These are phyloP conservation scores for Hypomyces perniciosus DNA, from an alignment of 2,329 filamentous ascomycete genomes.

Conservation along the genomic window DNA sequence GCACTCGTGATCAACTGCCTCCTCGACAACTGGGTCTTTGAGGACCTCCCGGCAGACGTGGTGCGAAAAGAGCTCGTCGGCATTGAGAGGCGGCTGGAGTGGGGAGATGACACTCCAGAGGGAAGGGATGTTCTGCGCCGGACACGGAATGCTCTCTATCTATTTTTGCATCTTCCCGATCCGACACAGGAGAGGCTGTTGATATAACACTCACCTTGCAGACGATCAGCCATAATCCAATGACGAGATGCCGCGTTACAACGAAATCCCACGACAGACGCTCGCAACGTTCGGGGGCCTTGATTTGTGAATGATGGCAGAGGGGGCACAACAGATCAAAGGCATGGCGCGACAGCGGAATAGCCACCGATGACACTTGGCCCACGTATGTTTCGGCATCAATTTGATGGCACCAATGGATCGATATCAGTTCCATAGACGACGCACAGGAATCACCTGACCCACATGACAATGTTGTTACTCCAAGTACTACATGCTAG, in stretches of 20 bases:
- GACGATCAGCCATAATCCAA: no score
- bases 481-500: no score
- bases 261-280: no score
- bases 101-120: slow-evolving; percentile 23
- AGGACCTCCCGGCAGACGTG: slow-evolving; percentile 25
- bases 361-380: neutral
- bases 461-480: no score
- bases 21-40: slow-evolving; percentile 22
- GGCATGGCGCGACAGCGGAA: no score
- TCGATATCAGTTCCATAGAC: no score
- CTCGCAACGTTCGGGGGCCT: no score
- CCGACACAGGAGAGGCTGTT: neutral
- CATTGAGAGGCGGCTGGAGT: slow-evolving; percentile 25
- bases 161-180: slow-evolving; percentile 12
- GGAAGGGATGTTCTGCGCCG: slow-evolving; percentile 21
- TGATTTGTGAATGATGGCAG: no score
- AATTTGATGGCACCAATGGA: neutral
- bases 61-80: slow-evolving; percentile 20
- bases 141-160: slow-evolving; percentile 6
- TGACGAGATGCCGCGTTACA: no score
- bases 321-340: no score
- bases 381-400: neutral
- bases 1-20: slow-evolving; percentile 27
- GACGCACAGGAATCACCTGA: no score
- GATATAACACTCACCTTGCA: neutral